A percentile compares a stretch with the other conserved stretches of the same genome.
Conservation (phyloP, 2,329 filamentous ascomycete genomes). For the Fusarium sp. region DNA sequence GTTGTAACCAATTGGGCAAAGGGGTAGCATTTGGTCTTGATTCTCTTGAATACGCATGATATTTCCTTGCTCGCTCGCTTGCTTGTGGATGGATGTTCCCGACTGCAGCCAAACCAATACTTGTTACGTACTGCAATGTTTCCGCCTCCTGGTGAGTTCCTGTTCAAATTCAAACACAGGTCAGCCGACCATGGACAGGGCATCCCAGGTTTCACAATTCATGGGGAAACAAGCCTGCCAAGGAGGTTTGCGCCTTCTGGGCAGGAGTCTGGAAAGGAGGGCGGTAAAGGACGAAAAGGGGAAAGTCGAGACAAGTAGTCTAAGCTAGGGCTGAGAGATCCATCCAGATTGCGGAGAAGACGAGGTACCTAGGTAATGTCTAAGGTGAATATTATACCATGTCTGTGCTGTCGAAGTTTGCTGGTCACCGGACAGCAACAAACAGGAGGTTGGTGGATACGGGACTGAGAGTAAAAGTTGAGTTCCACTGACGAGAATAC, state of each 20-base stretch:
- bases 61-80: slow-evolving; percentile 14
- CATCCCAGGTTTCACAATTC: not conserved
- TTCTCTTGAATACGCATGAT: slow-evolving; percentile 5
- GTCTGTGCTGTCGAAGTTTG: slow-evolving; percentile 35
- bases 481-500: slow-evolving; percentile 9
- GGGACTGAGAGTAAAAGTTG: slow-evolving; percentile 8
- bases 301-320: slow-evolving; percentile 14
- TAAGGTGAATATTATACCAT: not conserved
- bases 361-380: not conserved
- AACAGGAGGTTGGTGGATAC: slow-evolving; percentile 31
- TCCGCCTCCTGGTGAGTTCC: slow-evolving; percentile 2
- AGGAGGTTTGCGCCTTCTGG: slow-evolving; percentile 9
- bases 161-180: not conserved
- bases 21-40: not conserved
- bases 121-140: slow-evolving; percentile 29
- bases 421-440: slow-evolving; percentile 37
- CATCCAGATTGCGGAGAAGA: slow-evolving; percentile 37
- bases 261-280: slow-evolving; percentile 3
- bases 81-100: slow-evolving; percentile 11
- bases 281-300: slow-evolving; percentile 23
- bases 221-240: slow-evolving; percentile 30
- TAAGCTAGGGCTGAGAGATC: slow-evolving; percentile 34
- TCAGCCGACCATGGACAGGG: slow-evolving; percentile 21
- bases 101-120: slow-evolving; percentile 9
- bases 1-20: slow-evolving; percentile 5